These are phyloP conservation scores for Sclerotinia glacialis DNA, from an alignment of 2,329 filamentous ascomycete genomes.

Conservation along the genomic window DNA sequence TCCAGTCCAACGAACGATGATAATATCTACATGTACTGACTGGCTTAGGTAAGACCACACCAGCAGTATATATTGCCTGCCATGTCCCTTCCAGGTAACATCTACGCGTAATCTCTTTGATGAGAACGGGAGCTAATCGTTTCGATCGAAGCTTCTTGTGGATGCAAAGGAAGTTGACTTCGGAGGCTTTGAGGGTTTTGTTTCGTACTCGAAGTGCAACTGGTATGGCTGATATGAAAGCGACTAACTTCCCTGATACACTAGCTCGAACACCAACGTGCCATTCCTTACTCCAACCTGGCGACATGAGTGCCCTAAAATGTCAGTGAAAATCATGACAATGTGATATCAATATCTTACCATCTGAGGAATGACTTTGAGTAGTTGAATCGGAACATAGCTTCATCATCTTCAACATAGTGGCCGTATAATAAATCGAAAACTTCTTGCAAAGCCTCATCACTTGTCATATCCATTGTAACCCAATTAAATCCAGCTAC, in stretches of 20 bases:
- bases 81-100: slow-evolving; percentile 85
- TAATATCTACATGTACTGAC: slow-evolving; percentile 94
- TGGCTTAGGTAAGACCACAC: slow-evolving; percentile 84
- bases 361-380: slow-evolving; percentile 85
- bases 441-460: slow-evolving; percentile 79
- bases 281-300: slow-evolving; percentile 92
- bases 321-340: slow-evolving; percentile 27
- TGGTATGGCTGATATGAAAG: slow-evolving; percentile 93
- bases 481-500: slow-evolving; percentile 91
- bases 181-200: slow-evolving; percentile 72
- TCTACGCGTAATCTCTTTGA: slow-evolving; percentile 93
- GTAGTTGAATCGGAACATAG: slow-evolving; percentile 98
- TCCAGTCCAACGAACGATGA: slow-evolving; percentile 91
- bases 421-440: slow-evolving; percentile 89
- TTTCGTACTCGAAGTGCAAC: slow-evolving; percentile 77
- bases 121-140: slow-evolving; percentile 86
- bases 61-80: slow-evolving; percentile 95
- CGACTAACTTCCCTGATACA: slow-evolving; percentile 81
- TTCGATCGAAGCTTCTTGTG: slow-evolving; percentile 97
- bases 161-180: slow-evolving; percentile 97
- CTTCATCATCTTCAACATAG: slow-evolving; percentile 95
- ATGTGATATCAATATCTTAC: slow-evolving; percentile 47
- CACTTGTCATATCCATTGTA: slow-evolving; percentile 78
- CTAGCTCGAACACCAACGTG: slow-evolving; percentile 88
- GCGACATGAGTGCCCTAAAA: slow-evolving; percentile 82